Conservation (phyloP, 169 alveolate species). For the Eimeria sp. region DNA sequence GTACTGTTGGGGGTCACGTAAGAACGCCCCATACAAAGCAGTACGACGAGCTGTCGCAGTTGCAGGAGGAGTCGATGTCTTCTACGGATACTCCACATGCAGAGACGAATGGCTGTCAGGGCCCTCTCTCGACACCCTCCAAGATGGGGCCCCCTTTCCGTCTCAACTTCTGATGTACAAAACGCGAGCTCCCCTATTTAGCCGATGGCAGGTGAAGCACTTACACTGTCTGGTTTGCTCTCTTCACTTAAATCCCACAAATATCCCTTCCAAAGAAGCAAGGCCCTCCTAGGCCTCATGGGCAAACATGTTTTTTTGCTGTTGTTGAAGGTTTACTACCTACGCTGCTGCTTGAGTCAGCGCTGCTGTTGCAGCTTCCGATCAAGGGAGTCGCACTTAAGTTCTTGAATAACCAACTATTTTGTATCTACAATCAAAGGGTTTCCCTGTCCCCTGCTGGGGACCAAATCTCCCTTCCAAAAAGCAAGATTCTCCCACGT, state of each 20-base stretch:
- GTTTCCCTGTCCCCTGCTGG: not conserved
- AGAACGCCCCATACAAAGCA: not conserved
- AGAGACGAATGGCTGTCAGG: not conserved
- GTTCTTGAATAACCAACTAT: conserved; percentile 32
- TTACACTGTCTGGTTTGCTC: not conserved
- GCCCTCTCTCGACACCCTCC: not conserved
- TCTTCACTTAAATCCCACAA: not conserved
- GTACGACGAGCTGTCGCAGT: not conserved
- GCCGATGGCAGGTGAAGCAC: not conserved
- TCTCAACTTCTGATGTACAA: not conserved
- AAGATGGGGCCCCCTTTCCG: not conserved
- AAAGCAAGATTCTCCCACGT: not conserved
- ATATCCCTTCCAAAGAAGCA: conserved; percentile 8
- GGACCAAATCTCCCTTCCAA: not conserved
- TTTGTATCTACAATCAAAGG: conserved; percentile 13
- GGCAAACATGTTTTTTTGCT: not conserved
- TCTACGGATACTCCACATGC: not conserved
- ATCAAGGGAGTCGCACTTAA: not conserved
- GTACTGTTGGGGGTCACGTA: not conserved
- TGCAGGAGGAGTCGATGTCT: not conserved
- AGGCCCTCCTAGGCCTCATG: conserved; percentile 16
- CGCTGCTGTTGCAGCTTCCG: not conserved
- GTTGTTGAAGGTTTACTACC: not conserved
- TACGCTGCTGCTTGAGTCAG: not conserved
- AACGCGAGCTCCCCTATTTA: not conserved